Evolutionary conservation across 2,329 filamentous ascomycete genomes (phyloP).

Genomic region (Beauveria rudraprayagi): DNA sequence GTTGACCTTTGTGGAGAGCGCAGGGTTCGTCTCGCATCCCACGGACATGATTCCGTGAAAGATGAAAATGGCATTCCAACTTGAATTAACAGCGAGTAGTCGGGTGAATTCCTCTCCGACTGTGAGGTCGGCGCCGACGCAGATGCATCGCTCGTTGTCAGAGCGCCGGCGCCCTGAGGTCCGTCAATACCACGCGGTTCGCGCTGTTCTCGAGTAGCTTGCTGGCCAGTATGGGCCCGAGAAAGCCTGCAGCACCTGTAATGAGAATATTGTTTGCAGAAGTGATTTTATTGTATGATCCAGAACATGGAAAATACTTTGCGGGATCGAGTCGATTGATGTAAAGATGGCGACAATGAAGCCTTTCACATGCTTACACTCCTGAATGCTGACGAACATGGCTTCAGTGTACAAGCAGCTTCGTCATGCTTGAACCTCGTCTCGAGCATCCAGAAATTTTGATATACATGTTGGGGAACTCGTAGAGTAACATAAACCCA

Average conservation of each 20-base stretch:
- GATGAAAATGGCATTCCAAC: constrained; percentile 40
- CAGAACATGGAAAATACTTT: background rate
- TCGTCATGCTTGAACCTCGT: background rate
- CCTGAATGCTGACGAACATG: too few species aligned
- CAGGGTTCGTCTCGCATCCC: constrained; percentile 50
- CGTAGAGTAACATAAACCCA: background rate
- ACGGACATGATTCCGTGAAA: constrained; percentile 57
- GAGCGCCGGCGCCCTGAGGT: constrained; percentile 42
- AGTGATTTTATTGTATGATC: background rate
- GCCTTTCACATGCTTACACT: background rate
- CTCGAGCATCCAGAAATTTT: background rate
- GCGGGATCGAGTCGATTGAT: background rate
- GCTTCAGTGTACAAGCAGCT: background rate
- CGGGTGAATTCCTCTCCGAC: constrained; percentile 19
- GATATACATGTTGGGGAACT: background rate
- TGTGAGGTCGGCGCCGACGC: constrained; percentile 20
- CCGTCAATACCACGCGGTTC: constrained; percentile 44
- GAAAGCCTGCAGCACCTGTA: constrained; percentile 56
- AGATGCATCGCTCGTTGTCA: constrained; percentile 20
- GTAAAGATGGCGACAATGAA: background rate
- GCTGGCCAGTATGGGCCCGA: constrained; percentile 52
- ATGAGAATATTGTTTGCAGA: constrained; percentile 41
- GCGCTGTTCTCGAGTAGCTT: constrained; percentile 39
- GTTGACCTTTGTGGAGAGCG: constrained; percentile 39
- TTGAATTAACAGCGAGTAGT: background rate